Evolutionary conservation across 495 filamentous ascomycete genomes (phyloP).

Genomic region (Lasiosphaeria miniovina): DNA sequence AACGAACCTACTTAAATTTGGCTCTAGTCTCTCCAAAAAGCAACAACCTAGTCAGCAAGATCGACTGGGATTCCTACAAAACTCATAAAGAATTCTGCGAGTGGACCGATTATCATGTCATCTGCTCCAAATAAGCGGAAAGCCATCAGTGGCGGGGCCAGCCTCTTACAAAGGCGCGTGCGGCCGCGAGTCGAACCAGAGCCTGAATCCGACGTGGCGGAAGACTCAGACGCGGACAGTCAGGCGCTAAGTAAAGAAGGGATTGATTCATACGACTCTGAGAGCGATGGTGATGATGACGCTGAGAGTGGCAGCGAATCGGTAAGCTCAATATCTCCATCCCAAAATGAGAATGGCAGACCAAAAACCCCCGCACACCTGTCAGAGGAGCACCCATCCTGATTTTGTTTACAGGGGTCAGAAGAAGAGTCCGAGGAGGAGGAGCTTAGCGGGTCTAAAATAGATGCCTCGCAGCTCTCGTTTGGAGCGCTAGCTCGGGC

Average conservation of each 20-base stretch:
- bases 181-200: constrained; percentile 53
- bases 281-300: constrained; percentile 34
- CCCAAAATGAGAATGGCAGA: background rate
- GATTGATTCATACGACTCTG: constrained; percentile 27
- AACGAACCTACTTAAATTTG: too few species aligned
- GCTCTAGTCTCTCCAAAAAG: too few species aligned
- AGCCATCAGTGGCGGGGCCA: constrained; percentile 18
- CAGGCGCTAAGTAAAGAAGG: constrained; percentile 35
- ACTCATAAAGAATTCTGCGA: too few species aligned
- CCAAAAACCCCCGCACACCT: too few species aligned
- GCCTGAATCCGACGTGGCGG: constrained; percentile 48
- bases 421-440: constrained; percentile 28
- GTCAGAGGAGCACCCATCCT: too few species aligned
- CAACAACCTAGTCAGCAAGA: too few species aligned
- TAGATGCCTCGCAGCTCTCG: constrained; percentile 56
- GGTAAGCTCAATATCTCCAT: constrained; percentile 1
- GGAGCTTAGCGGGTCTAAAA: constrained; percentile 28
- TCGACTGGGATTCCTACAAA: too few species aligned
- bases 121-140: constrained; percentile 30
- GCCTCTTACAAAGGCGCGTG: constrained; percentile 55
- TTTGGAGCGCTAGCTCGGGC: constrained; percentile 88
- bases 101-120: constrained; percentile 17
- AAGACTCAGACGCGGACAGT: constrained; percentile 21
- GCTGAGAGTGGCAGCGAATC: constrained; percentile 31
- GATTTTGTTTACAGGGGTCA: background rate